Base-by-base conservation (phyloP, 164 flowering plant genomes). In the Chimonanthus praecox region DNA sequence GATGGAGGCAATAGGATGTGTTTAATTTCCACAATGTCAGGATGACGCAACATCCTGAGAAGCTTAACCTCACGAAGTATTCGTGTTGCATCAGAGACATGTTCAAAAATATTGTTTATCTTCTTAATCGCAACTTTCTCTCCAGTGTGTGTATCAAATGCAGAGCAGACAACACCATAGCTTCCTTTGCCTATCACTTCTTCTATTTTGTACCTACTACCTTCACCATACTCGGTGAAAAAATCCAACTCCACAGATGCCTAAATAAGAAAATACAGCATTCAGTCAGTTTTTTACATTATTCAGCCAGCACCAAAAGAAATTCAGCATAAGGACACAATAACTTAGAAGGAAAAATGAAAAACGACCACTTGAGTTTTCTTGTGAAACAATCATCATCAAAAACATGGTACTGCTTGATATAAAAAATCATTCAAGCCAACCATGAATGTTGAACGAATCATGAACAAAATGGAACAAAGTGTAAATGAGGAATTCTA, bases 131-230 rank as follows among this genome's bases (percentile, higher is more conserved):
- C 97, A 62, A 94, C 99, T 77, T 94, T 94, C 67, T 92, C 99
- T 75, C 97, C 97, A 44, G 82, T 78, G 80, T 89, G 94, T 49
- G 95, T 87, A 71, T 94, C 97, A 72, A 82, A 89, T 8, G 97
- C 97, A 69, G 97, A 92, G 83, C 95, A 90, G 64, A 94, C 99
- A 75, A 94, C 95, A 64, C 97, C 98, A 80, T 94, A 94, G 83
- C 98, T 94, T 75, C 98, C 98, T 90, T 92, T 94, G 51, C 99
- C 99, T 75, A 92, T 91, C 11, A 94, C 99, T 85, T 94, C 99
- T 79, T 92, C 97, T 71, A 94, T 91, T 77, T 70, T 87, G 75
- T 94, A 94, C 78, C 97, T 83, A 82, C 87, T 87, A n/a, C 97
- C 97, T 74, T 94, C 97, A 67, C 97, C 99, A 85, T 94, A 94